A percentile compares a stretch with the other conserved stretches of the same genome.
Evolutionary conservation across 1,284 basidiomycete genomes (phyloP).

Genomic region (Violaceomyces palustris): DNA sequence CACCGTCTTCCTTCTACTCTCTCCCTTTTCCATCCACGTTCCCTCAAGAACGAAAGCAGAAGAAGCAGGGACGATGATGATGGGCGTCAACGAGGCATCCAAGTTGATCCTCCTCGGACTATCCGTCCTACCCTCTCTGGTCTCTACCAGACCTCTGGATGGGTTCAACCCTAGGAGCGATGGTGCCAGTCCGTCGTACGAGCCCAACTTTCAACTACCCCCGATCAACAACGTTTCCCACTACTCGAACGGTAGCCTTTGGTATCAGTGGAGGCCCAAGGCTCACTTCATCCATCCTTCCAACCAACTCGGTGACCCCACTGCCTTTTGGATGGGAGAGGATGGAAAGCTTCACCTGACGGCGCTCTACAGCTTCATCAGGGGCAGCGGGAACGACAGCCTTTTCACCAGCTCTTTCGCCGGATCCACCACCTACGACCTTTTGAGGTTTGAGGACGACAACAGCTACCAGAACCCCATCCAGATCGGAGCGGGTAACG

Average conservation of each 20-base stretch:
- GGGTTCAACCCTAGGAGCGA: too few relatives aligned
- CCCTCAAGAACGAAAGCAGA: too few relatives aligned
- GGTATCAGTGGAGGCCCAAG: slow-evolving; percentile 18
- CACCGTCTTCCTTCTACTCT: too few relatives aligned
- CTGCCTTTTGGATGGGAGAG: slow-evolving; percentile 12
- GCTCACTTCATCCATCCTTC: slow-evolving; percentile 24
- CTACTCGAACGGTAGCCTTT: slow-evolving; percentile 13
- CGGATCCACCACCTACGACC: slow-evolving; percentile 11
- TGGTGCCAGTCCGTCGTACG: too few relatives aligned
- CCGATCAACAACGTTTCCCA: slow-evolving; percentile 13
- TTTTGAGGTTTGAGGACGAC: slow-evolving; percentile 10
- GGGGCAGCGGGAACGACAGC: slow-evolving; percentile 4
- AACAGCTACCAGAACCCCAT: slow-evolving; percentile 8
- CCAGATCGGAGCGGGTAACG: slow-evolving; percentile 16
- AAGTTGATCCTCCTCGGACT: too few relatives aligned
- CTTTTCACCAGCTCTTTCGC: slow-evolving; percentile 10
- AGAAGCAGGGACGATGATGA: too few relatives aligned
- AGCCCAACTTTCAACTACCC: slow-evolving; percentile 12
- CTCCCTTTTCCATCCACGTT: too few relatives aligned
- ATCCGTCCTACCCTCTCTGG: too few relatives aligned
- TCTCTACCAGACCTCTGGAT: too few relatives aligned
- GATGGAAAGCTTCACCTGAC: slow-evolving; percentile 9
- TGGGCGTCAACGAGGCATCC: too few relatives aligned
- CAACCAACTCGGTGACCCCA: slow-evolving; percentile 20
- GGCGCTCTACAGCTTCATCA: slow-evolving; percentile 12